These are phyloP conservation scores for Tylopilus balloui DNA, from an alignment of 768 basidiomycete species.

Conservation along the genomic window DNA sequence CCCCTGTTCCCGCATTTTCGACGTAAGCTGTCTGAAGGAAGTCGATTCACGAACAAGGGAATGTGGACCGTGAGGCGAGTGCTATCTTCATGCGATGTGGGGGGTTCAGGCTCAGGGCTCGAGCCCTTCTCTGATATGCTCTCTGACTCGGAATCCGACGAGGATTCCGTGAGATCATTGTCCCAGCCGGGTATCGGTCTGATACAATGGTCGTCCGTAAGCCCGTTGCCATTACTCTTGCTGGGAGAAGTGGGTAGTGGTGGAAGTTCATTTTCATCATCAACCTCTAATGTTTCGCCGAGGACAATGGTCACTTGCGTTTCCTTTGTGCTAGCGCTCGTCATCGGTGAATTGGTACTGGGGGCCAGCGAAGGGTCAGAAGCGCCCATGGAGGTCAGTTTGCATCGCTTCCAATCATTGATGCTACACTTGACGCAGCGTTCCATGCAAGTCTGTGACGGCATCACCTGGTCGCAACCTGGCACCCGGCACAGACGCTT, in stretches of 20 bases:
- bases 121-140: background rate
- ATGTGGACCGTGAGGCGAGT: conserved; percentile 19
- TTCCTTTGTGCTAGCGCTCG: background rate
- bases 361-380: background rate
- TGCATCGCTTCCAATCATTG: conserved; percentile 18
- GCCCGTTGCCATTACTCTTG: background rate
- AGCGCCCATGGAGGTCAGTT: background rate
- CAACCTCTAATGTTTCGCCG: background rate
- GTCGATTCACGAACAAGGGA: conserved; percentile 18
- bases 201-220: background rate
- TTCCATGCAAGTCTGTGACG: conserved; percentile 3
- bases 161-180: conserved; percentile 23
- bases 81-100: background rate
- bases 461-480: conserved; percentile 14
- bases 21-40: conserved; percentile 2
- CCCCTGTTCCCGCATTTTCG: conserved; percentile 33
- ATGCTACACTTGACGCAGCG: conserved; percentile 20
- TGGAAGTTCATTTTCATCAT: background rate
- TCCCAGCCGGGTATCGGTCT: conserved; percentile 16
- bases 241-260: background rate
- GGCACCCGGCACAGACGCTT: conserved; percentile 17
- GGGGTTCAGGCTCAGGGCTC: background rate
- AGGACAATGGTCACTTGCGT: background rate
- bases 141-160: conserved; percentile 14
- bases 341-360: background rate